Percentiles rank a stretch among this genome's conserved stretches.
Conservation (phyloP, 176 grass and related monocot species). For the Saccharum spontaneum region DNA sequence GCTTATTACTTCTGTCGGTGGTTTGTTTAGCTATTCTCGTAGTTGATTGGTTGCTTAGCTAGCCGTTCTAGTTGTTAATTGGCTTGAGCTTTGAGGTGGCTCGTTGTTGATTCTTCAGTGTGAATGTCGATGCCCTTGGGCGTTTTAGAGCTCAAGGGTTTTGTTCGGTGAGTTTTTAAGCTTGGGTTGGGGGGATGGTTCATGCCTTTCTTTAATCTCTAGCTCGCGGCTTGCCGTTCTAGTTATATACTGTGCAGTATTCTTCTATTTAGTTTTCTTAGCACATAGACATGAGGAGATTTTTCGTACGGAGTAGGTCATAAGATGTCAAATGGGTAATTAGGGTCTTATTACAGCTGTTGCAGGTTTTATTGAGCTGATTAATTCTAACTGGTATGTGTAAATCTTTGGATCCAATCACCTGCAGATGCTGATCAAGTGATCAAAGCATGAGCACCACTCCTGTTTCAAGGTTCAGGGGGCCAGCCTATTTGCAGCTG, state of each 20-base stretch:
- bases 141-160: background rate
- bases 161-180: background rate
- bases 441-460: conserved; percentile 18
- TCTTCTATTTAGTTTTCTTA: background rate
- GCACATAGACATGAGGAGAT: background rate
- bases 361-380: background rate
- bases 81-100: conserved; percentile 5
- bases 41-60: conserved; percentile 3
- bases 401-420: conserved; percentile 6
- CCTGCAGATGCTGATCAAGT: conserved; percentile 13
- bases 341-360: background rate
- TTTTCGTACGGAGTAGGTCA: background rate
- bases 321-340: background rate
- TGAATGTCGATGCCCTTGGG: background rate
- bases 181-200: background rate
- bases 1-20: background rate
- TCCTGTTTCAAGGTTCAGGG: conserved; percentile 23
- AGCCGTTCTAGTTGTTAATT: background rate
- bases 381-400: background rate
- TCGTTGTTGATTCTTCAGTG: background rate
- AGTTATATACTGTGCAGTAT: background rate
- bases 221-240: conserved; percentile 18
- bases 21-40: background rate
- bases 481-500: background rate
- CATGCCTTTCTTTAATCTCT: background rate